Evolutionary conservation across 2,329 filamentous ascomycete genomes (phyloP).

Genomic region (Lasiodiplodia theobromae): DNA sequence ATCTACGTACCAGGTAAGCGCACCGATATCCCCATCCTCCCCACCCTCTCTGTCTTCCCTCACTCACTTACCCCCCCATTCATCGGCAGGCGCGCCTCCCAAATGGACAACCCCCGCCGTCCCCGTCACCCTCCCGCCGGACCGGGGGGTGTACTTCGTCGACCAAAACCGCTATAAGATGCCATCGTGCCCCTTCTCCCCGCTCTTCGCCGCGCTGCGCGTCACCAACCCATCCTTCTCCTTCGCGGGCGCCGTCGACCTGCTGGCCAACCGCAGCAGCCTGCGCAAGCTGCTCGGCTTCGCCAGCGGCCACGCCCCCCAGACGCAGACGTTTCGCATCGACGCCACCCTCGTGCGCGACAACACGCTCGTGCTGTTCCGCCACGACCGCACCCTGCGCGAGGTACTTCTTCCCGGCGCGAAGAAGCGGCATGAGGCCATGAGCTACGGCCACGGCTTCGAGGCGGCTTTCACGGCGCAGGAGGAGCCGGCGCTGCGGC

Average conservation of each 20-base stretch:
- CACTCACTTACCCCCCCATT: no score
- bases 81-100: no score
- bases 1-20: no score
- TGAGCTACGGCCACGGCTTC: conserved; percentile 42
- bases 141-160: conserved; percentile 29
- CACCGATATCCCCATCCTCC: no score
- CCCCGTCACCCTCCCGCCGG: no score
- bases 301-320: no score
- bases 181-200: conserved; percentile 38
- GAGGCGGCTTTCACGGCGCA: conserved; percentile 26
- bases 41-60: no score
- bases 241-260: conserved; percentile 34
- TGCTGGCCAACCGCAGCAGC: conserved; percentile 43
- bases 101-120: no score
- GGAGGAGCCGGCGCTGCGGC: no score
- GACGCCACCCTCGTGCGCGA: conserved; percentile 42
- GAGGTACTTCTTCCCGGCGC: conserved; percentile 21
- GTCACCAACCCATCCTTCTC: conserved; percentile 27
- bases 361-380: conserved; percentile 45
- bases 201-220: conserved; percentile 28
- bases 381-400: conserved; percentile 36
- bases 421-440: no score
- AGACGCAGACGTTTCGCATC: conserved; percentile 37
- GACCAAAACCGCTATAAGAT: conserved; percentile 41
- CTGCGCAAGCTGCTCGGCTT: conserved; percentile 38